Evolutionary conservation across 192 early-diverging fungal species (phyloP).

Genomic region (Podochytrium sp.): DNA sequence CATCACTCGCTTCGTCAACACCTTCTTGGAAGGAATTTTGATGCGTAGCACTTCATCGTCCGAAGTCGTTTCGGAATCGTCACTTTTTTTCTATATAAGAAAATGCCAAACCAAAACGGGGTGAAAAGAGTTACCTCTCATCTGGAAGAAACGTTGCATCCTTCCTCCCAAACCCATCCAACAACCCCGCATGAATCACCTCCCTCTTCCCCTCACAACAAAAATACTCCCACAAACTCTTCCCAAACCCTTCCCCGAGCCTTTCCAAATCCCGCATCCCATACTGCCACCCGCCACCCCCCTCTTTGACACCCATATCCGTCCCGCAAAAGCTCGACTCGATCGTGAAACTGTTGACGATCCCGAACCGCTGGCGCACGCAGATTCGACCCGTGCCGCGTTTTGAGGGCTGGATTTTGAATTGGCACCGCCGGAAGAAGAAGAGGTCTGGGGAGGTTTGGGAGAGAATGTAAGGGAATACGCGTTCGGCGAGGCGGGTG

Average conservation of each 20-base stretch:
- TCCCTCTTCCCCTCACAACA: constrained; percentile 19
- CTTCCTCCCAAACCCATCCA: constrained; percentile 8
- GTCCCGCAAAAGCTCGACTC: constrained; percentile 47
- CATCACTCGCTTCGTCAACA: background rate
- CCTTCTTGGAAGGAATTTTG: background rate
- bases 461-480: constrained; percentile 44
- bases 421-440: constrained; percentile 42
- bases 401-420: constrained; percentile 41
- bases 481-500: constrained; percentile 29
- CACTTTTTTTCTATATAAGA: constrained; percentile 19
- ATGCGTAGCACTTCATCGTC: constrained; percentile 40
- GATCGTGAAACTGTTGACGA: constrained; percentile 48
- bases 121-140: constrained; percentile 11
- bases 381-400: constrained; percentile 41
- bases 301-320: constrained; percentile 7
- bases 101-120: background rate
- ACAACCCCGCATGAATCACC: background rate
- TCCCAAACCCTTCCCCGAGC: constrained; percentile 40
- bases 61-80: constrained; percentile 39
- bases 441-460: constrained; percentile 29
- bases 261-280: constrained; percentile 26
- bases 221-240: constrained; percentile 35
- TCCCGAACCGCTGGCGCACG: constrained; percentile 31
- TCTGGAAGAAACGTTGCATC: constrained; percentile 8
- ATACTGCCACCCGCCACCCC: constrained; percentile 34